Evolutionary conservation across 169 alveolate species (phyloP).

Genomic region (Plasmodium yoelii): DNA sequence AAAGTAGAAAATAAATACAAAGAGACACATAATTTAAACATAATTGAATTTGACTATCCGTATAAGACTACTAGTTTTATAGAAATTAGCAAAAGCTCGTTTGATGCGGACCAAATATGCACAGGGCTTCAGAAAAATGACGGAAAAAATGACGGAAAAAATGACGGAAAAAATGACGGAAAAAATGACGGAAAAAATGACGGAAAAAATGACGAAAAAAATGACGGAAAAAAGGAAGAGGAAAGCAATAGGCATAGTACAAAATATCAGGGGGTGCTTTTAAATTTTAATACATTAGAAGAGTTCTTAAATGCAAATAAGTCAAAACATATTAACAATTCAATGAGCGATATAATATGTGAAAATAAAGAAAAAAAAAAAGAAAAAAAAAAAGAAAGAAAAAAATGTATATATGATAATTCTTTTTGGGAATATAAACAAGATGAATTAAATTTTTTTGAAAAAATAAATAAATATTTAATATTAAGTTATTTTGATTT

Average conservation of each 20-base stretch:
- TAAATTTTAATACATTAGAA: slow-evolving; percentile 58
- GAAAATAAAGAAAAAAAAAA: background rate
- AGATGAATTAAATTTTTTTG: slow-evolving; percentile 28
- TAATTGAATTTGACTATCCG: slow-evolving; percentile 18
- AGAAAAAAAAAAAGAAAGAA: background rate
- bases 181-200: background rate
- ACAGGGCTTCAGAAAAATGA: background rate
- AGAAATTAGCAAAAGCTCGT: slow-evolving; percentile 40
- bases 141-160: background rate
- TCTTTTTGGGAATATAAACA: slow-evolving; percentile 56
- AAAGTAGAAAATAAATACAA: slow-evolving; percentile 10
- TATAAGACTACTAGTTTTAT: slow-evolving; percentile 10
- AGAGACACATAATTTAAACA: background rate
- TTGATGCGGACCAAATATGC: background rate
- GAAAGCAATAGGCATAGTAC: too few species aligned
- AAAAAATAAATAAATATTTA: slow-evolving; percentile 55
- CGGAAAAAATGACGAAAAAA: background rate
- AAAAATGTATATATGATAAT: slow-evolving; percentile 27
- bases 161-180: background rate
- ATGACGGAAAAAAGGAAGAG: background rate
- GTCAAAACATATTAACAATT: slow-evolving; percentile 12
- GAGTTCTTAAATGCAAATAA: slow-evolving; percentile 38
- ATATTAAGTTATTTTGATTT: slow-evolving; percentile 50
- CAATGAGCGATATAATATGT: slow-evolving; percentile 11
- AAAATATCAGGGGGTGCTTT: slow-evolving; percentile 32